Base-by-base conservation (phyloP, 2,329 filamentous ascomycete species). In the Corinectria fuckeliana region DNA sequence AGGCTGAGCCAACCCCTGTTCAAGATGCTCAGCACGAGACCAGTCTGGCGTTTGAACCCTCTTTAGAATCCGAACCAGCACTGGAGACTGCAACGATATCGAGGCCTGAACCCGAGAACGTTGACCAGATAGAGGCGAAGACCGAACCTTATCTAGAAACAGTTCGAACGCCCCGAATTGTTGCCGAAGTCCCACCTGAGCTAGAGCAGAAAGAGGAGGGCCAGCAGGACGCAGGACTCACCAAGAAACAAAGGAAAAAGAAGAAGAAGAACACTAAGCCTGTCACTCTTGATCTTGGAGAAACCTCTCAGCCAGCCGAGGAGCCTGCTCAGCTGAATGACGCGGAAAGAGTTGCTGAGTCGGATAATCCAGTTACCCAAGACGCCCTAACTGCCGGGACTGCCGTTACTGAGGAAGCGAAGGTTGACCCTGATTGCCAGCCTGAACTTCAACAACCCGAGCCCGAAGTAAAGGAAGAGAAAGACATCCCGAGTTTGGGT, bases 191-290 rank as follows among this genome's bases (percentile, higher is more conserved):
- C 25, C n/a, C 26, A 26, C 41, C 21, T n/a, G 14, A 26, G 14
- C 16, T 18, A 32, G 52, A 54, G 16, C n/a, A 23, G 10, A 21
- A 48, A 30, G 28, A 34, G 16, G 26, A 38, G 38, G 44, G 38
- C 32, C 21, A 63, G 16, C 10, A 26, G 14, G 11, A 26, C 10
- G 14, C 21, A 23, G 14, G 23, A 3, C 44, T 32, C 26, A 32
- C 44, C 13, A 34, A 36, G n/a, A 28, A 41, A 9, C 23, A 56
- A 30, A 55, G 48, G 28, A 56, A 48, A 20, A 48, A 42, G 52
- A 56, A 56, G 34, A 58, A 57, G 44, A 44, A 56, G 41, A 58
- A 57, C 36, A 36, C 48, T 28, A 45, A 45, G 32, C 23, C 25
- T 13, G 38, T 32, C 9, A 36, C 36, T 8, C 7, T 32, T 44